Base-by-base conservation (phyloP, 2,329 filamentous ascomycete species). In the Beauveria rudraprayagi region DNA sequence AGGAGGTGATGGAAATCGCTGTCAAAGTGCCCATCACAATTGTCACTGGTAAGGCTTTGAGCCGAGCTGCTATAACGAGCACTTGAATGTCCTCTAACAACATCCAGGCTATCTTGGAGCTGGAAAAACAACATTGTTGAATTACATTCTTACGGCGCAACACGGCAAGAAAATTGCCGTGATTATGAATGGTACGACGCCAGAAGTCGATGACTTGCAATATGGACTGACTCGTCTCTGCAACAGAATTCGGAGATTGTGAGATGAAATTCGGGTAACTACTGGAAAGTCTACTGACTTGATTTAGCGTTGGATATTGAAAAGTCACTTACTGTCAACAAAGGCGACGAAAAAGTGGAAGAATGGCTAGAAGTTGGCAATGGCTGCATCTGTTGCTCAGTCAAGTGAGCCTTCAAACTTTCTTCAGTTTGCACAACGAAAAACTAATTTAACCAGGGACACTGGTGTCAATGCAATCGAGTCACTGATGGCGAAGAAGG, bases 91-190 rank as follows among this genome's bases (percentile, higher is more conserved):
- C 28, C 16, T 8, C n/a, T 61, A 14, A 56, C 16, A 43, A 22
- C 2, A 37, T n/a, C 14, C 64, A 94, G 91, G 94, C 3, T 99
- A 99, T 70, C 83, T 99, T 4, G 94, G 94, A 19, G 91, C 94
- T 9, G 94, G 94, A 19, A 99, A 99, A 75, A 97, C 93, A 0
- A 97, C 93, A 0, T 76, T 97, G 34, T 79, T 99, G 62, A 97
- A 99, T 73, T 96, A 97, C 73, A 97, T 99, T 64, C 79, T 99
- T 57, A 96, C 89, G 30, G 92, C 92, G 62, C 88, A 93, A 63
- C 94, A 99, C 80, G 93, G 93, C 73, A 97, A 97, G 80, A 96
- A 92, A 70, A 94, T 99, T 72, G 94, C 94, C 11, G 94, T 99
- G 16, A 97, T 99, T 61, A 84, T 99, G 78, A 99, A 99, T 74